A percentile compares a stretch with the other conserved stretches of the same genome.
Conservation (phyloP, 2,329 filamentous ascomycete species). For the Hypoxylon sp. region DNA sequence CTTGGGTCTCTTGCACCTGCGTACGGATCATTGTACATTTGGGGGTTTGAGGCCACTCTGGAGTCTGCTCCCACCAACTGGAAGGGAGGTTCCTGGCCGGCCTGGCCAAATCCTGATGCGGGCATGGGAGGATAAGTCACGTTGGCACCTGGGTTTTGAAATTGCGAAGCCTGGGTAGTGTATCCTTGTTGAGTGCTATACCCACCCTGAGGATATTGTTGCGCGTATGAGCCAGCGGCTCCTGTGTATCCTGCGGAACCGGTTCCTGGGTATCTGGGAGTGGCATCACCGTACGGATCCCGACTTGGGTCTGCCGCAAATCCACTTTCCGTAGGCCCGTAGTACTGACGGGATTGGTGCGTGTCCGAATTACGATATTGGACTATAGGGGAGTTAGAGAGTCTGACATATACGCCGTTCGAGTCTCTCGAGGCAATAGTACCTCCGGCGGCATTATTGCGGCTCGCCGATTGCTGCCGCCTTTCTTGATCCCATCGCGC, state of each 20-base stretch:
- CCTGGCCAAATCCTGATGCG: conserved; percentile 42
- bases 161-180: conserved; percentile 42
- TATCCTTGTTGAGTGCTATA: conserved; percentile 44
- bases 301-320: conserved; percentile 37
- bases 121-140: conserved; percentile 40
- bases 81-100: conserved; percentile 44
- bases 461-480: conserved; percentile 61
- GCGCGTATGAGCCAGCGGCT: conserved; percentile 51
- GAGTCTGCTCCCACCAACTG: conserved; percentile 43
- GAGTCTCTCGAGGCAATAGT: conserved; percentile 62
- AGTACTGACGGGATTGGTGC: conserved; percentile 56
- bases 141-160: conserved; percentile 40
- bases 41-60: conserved; percentile 37
- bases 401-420: conserved; percentile 58
- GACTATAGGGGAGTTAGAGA: conserved; percentile 68
- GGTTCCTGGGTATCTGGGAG: conserved; percentile 60
- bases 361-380: conserved; percentile 66
- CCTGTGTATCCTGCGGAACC: conserved; percentile 60
- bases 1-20: conserved; percentile 33
- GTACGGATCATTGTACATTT: conserved; percentile 45
- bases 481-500: conserved; percentile 69
- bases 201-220: conserved; percentile 46
- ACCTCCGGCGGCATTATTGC: conserved; percentile 65
- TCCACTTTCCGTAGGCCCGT: conserved; percentile 55
- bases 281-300: conserved; percentile 52